These are phyloP conservation scores for Hymenochaete sp. DNA, from an alignment of 1,284 basidiomycete species.

Conservation along the genomic window DNA sequence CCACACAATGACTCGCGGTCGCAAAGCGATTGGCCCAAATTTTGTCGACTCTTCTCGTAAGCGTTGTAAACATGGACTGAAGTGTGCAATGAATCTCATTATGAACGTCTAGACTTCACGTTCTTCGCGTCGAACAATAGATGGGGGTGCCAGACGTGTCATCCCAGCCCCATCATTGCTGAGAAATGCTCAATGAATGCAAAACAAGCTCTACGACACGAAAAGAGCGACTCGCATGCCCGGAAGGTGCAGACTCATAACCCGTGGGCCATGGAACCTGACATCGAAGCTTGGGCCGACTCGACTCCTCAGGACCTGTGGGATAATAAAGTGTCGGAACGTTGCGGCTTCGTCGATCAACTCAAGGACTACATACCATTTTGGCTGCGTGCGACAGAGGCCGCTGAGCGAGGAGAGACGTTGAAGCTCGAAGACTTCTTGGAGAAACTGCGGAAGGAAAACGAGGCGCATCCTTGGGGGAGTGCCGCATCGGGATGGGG, in stretches of 20 bases:
- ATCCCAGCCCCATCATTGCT: constrained; percentile 14
- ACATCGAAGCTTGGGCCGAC: constrained; percentile 10
- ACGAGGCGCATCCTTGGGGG: constrained; percentile 4
- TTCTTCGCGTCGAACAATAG: too few species aligned
- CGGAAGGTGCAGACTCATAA: constrained; percentile 6
- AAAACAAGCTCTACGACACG: constrained; percentile 24
- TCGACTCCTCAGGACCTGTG: constrained; percentile 26
- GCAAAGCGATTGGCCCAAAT: too few species aligned
- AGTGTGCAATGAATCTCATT: too few species aligned
- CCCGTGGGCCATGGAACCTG: constrained; percentile 9
- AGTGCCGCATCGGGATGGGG: constrained; percentile 9
- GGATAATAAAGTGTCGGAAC: constrained; percentile 35
- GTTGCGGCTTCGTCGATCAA: constrained; percentile 39
- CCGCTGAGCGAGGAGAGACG: constrained; percentile 38
- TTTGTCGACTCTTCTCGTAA: neutral
- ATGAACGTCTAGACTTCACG: too few species aligned
- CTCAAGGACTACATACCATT: constrained; percentile 34
- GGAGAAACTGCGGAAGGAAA: constrained; percentile 26
- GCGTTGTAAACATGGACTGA: neutral
- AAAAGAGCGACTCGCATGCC: constrained; percentile 7
- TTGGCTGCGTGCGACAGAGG: constrained; percentile 45
- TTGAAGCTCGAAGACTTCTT: constrained; percentile 43
- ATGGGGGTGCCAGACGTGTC: too few species aligned
- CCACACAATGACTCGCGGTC: too few species aligned
- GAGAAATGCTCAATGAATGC: constrained; percentile 23